Evolutionary conservation across 2,329 filamentous ascomycete species (phyloP).

Genomic region (Blastomyces silverae): DNA sequence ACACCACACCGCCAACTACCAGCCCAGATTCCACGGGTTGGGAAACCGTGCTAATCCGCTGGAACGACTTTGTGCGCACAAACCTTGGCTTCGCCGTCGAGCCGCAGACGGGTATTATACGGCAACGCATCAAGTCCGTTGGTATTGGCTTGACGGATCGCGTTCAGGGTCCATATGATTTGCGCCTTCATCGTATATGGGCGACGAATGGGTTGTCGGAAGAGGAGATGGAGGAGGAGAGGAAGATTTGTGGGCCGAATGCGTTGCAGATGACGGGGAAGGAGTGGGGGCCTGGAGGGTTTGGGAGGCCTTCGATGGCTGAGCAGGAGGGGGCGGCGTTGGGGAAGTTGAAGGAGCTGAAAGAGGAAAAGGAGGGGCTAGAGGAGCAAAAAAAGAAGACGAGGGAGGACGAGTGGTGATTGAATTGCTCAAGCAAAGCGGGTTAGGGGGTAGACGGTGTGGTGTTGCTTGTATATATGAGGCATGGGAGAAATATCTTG

Average conservation of each 20-base stretch:
- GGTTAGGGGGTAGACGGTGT: not conserved
- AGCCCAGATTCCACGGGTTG: conserved; percentile 68
- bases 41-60: conserved; percentile 90
- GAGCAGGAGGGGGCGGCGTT: conserved; percentile 20
- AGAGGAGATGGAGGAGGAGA: conserved; percentile 38
- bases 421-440: not conserved
- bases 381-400: not conserved
- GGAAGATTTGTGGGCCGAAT: conserved; percentile 36
- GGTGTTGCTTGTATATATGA: not conserved
- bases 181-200: conserved; percentile 82
- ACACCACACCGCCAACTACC: conserved; percentile 23
- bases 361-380: conserved; percentile 31
- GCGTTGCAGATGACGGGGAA: conserved; percentile 36
- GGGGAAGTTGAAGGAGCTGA: conserved; percentile 31
- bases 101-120: conserved; percentile 82
- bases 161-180: conserved; percentile 77
- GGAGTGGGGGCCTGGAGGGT: conserved; percentile 10
- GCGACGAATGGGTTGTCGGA: conserved; percentile 65
- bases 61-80: conserved; percentile 89
- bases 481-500: not conserved
- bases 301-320: conserved; percentile 17
- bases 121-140: conserved; percentile 75
- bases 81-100: conserved; percentile 89
- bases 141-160: conserved; percentile 87
- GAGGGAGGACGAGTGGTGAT: not conserved